Percentiles rank a stretch among this genome's conserved stretches.
phyloP scores from a whole-genome alignment of 257 asterid species.

The Fraxinus americana region DNA sequence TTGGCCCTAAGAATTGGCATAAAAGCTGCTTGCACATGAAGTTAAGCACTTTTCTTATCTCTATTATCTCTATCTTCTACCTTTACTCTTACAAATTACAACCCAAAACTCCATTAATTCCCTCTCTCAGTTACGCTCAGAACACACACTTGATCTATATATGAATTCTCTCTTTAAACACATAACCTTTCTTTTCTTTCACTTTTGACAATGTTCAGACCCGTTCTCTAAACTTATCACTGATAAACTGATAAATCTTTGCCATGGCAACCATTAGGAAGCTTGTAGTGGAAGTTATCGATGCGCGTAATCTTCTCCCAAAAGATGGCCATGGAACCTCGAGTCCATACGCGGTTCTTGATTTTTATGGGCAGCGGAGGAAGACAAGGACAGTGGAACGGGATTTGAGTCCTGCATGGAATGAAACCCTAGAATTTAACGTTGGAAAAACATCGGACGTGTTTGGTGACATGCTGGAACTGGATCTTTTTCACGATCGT shows the following conservation, averaged over 20 bases:
- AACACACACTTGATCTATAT: neutral
- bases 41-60: constrained; percentile 46
- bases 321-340: constrained; percentile 91
- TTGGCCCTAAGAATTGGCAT: constrained; percentile 14
- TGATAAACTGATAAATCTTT: neutral
- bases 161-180: constrained; percentile 8
- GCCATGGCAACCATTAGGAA: constrained; percentile 53
- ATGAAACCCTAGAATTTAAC: constrained; percentile 64
- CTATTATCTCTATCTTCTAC: constrained; percentile 13
- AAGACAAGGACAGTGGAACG: constrained; percentile 65
- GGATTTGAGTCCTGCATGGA: constrained; percentile 81
- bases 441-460: constrained; percentile 65
- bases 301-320: constrained; percentile 71
- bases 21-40: constrained; percentile 63
- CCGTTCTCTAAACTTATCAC: neutral
- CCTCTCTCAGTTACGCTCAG: neutral
- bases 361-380: constrained; percentile 79
- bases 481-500: constrained; percentile 64
- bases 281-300: constrained; percentile 76
- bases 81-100: constrained; percentile 30
- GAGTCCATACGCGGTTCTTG: constrained; percentile 74
- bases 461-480: constrained; percentile 73
- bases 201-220: constrained; percentile 3
- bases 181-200: constrained; percentile 1
- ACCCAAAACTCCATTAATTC: constrained; percentile 34